These are phyloP conservation scores for Phenoliferia sp. DNA, from an alignment of 1,284 basidiomycete genomes.

Conservation along the genomic window DNA sequence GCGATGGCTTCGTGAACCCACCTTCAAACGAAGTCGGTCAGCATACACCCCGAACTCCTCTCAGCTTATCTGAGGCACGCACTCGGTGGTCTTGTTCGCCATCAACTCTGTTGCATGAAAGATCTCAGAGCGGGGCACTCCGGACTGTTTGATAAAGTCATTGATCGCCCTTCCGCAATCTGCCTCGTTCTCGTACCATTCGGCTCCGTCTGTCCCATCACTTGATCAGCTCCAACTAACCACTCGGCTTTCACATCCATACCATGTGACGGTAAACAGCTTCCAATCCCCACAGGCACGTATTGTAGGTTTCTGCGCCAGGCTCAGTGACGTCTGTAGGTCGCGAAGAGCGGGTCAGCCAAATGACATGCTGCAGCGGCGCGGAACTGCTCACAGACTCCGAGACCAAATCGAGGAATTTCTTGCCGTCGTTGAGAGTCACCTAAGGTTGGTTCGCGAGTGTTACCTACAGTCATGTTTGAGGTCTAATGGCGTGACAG, in stretches of 20 bases:
- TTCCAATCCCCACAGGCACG: slow-evolving; percentile 25
- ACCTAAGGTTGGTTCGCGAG: slow-evolving; percentile 60
- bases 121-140: slow-evolving; percentile 21
- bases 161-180: slow-evolving; percentile 32
- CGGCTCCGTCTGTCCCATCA: slow-evolving; percentile 19
- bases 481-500: too few relatives aligned
- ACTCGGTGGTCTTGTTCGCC: slow-evolving; percentile 21
- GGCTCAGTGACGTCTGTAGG: slow-evolving; percentile 21
- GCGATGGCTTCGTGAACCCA: slow-evolving; percentile 23
- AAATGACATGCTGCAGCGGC: not conserved
- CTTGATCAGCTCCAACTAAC: not conserved
- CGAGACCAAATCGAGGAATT: slow-evolving; percentile 29
- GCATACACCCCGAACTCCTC: too few relatives aligned
- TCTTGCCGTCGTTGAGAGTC: slow-evolving; percentile 44
- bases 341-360: too few relatives aligned
- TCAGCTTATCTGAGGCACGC: too few relatives aligned
- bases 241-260: not conserved
- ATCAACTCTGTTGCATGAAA: slow-evolving; percentile 25
- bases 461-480: too few relatives aligned
- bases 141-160: slow-evolving; percentile 25
- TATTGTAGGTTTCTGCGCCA: slow-evolving; percentile 31
- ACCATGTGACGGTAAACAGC: slow-evolving; percentile 1
- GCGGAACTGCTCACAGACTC: slow-evolving; percentile 1
- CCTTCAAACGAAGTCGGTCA: too few relatives aligned
- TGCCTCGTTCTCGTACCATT: slow-evolving; percentile 35